These are phyloP conservation scores for Fusarium sp. DNA, from an alignment of 2,329 filamentous ascomycete genomes.

Conservation along the genomic window DNA sequence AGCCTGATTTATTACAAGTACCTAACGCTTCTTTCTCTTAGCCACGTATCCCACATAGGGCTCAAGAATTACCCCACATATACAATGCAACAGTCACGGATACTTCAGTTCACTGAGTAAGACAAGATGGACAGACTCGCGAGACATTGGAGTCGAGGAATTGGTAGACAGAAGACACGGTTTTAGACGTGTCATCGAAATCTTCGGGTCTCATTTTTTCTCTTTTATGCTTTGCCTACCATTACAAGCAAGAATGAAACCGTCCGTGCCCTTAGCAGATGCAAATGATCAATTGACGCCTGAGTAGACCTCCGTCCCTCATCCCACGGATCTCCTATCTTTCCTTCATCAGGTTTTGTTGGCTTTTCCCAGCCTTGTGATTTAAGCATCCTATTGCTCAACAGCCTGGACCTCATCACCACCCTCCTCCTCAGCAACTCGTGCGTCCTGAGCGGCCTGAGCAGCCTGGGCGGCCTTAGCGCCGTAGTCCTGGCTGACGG, in stretches of 20 bases:
- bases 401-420: slow-evolving; percentile 68
- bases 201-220: slow-evolving; percentile 56
- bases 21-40: too few species aligned
- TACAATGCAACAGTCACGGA: neutral
- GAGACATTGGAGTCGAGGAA: slow-evolving; percentile 5
- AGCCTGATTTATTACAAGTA: neutral
- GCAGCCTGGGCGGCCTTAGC: slow-evolving; percentile 81
- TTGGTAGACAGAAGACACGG: slow-evolving; percentile 49
- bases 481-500: slow-evolving; percentile 98
- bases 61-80: too few species aligned
- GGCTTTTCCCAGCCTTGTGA: slow-evolving; percentile 44
- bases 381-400: slow-evolving; percentile 57
- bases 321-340: slow-evolving; percentile 48
- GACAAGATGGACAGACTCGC: neutral
- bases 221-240: slow-evolving; percentile 56
- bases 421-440: slow-evolving; percentile 71
- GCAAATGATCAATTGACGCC: slow-evolving; percentile 62
- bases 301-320: slow-evolving; percentile 57
- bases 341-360: slow-evolving; percentile 44
- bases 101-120: neutral
- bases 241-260: slow-evolving; percentile 59
- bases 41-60: too few species aligned
- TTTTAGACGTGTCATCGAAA: slow-evolving; percentile 49
- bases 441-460: slow-evolving; percentile 76
- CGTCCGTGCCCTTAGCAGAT: slow-evolving; percentile 59